Evolutionary conservation across 805 yeast species (phyloP), one percentile per base, ranked within the genome.

Genomic region (Ogataea corticis): DNA sequence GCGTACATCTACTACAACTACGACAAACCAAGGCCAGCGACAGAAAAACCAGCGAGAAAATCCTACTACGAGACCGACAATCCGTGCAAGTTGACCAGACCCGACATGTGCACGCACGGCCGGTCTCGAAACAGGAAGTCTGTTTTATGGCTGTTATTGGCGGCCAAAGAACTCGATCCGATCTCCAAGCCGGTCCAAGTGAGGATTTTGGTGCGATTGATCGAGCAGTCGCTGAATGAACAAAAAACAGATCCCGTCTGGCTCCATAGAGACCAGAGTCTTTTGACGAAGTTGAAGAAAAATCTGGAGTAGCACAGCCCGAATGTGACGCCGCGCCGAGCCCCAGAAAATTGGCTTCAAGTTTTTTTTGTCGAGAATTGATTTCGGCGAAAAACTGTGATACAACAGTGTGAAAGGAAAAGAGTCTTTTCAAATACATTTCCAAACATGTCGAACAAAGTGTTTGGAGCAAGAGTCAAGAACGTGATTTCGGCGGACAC

Each of bases 401-500:
- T 28, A 15, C 17, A 21, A 19, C n/a, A n/a, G n/a, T n/a, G n/a
- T n/a, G n/a, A n/a, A n/a, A n/a, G n/a, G n/a, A n/a, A n/a, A n/a
- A n/a, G n/a, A n/a, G n/a, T n/a, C n/a, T n/a, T n/a, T n/a, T n/a
- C n/a, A n/a, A 30, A 28, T 28, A 15, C 9, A 9, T 16, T 13
- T 13, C 13, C 28, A 28, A n/a, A 35, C 33, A 66, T 66, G 70
- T 53, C 69, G 31, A 33, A 42, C 11, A 61, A 58, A 44, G 55
- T 59, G n/a, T 66, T 54, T 38, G 55, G 68, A 44, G 91, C 88
- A 32, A 82, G 77, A 61, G 91, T 85, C 38, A 85, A 84, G 59
- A 72, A 80, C 36, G 88, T 85, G 14, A 60, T 82, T 30, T 82
- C 87, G 39, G 88, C 86, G 4, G 92, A 85, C 66, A 80, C 90